Evolutionary conservation across 2,329 filamentous ascomycete species (phyloP).

Genomic region (Pseudogymnoascus sp.): DNA sequence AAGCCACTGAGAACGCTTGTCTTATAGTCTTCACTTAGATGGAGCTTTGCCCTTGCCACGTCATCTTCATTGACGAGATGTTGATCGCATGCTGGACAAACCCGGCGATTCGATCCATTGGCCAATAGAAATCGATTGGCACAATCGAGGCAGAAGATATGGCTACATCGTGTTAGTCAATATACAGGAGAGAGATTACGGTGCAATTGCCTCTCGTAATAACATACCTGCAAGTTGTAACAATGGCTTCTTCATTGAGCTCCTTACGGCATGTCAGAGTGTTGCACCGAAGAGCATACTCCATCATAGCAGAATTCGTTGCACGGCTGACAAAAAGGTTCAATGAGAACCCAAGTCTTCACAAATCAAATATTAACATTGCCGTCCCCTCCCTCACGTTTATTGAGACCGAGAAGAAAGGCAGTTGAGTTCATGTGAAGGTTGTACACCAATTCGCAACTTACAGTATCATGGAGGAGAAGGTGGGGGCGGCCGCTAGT

Average conservation of each 20-base stretch:
- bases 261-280: slow-evolving; percentile 63
- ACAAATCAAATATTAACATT: background rate
- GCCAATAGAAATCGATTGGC: slow-evolving; percentile 57
- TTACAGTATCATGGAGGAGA: background rate
- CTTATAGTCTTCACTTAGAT: slow-evolving; percentile 82
- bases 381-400: background rate
- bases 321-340: background rate
- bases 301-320: slow-evolving; percentile 43
- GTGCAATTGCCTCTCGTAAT: slow-evolving; percentile 10
- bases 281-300: slow-evolving; percentile 71
- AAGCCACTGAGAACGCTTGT: slow-evolving; percentile 77
- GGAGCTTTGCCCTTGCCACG: slow-evolving; percentile 61
- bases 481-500: slow-evolving; percentile 4
- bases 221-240: slow-evolving; percentile 77
- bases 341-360: background rate
- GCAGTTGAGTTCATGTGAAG: background rate
- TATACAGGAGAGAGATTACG: background rate
- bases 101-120: slow-evolving; percentile 31
- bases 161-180: slow-evolving; percentile 39
- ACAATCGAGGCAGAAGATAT: slow-evolving; percentile 77
- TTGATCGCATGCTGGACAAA: slow-evolving; percentile 69
- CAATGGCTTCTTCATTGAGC: slow-evolving; percentile 63
- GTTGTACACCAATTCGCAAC: background rate
- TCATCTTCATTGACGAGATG: slow-evolving; percentile 64
- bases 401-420: background rate